Evolutionary conservation across 2,329 filamentous ascomycete species (phyloP), one percentile per base, ranked within the genome.

Genomic region (Microcyclospora pomicola): DNA sequence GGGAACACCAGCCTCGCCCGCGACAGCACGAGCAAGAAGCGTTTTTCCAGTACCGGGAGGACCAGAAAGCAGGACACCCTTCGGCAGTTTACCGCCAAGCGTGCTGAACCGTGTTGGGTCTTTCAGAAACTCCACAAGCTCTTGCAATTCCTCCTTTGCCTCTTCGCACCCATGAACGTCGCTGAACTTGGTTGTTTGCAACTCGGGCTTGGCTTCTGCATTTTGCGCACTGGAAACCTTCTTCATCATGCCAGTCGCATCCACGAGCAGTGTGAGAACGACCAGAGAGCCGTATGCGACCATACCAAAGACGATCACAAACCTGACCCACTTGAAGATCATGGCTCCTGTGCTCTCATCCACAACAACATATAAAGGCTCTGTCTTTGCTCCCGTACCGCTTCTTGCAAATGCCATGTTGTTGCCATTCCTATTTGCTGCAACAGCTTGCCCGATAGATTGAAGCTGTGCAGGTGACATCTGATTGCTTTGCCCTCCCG

Each of bases 11-110:
- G 91, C 87, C 66, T 98, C 91, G 37, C 91, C 91, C 34, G 91
- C 91, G 43, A 98, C 91, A 39, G 91, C 92, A 53, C 91, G 80
- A 45, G 91, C 91, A 43, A 98, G 74, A 31, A 98, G 74, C 10
- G 91, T 98, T 66, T 98, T 98, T 65, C 91, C 91, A 43, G 91
- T 98, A 66, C 91, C 91, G 37, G 91, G 91, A 55, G 91, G 91
- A 1, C 91, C 91, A 54, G 94, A 85, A 15, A 98, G 74, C 36
- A 98, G 72, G 42, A 98, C 85, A 68, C 91, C 91, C 64, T 96
- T 98, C 39, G 91, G 91, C 38, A 98, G 74, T 64, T 96, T 95
- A 52, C 91, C 91, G 55, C 91, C 91, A 34, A 98, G 79, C 43
- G 84, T 84, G 34, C 82, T 87, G 64, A 96, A 98, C 55, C 82